Evolutionary conservation across 805 yeast genomes (phyloP).

Genomic region (Candida palmyrensis): DNA sequence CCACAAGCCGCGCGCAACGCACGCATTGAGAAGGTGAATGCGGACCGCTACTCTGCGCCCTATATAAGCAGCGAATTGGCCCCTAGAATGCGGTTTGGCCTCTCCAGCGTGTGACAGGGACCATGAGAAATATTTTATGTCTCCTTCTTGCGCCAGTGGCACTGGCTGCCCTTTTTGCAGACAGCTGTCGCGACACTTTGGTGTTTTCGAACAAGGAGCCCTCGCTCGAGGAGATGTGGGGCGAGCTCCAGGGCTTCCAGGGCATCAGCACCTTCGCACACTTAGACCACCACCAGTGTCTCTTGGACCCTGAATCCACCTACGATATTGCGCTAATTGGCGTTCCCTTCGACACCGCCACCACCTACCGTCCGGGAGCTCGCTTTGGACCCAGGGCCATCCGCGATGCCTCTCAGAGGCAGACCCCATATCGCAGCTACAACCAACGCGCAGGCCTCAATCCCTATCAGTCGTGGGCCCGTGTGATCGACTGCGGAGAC

Average conservation of each 20-base stretch:
- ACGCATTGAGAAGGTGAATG: no score
- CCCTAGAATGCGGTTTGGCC: no score
- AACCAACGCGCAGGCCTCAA: slow-evolving; percentile 58
- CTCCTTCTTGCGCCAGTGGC: neutral
- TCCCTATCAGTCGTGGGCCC: slow-evolving; percentile 48
- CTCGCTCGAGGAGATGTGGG: slow-evolving; percentile 61
- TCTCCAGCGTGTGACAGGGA: no score
- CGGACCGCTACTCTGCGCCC: no score
- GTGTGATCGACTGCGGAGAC: slow-evolving; percentile 51
- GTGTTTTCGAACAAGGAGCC: slow-evolving; percentile 25
- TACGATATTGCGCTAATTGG: slow-evolving; percentile 76
- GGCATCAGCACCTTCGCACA: slow-evolving; percentile 75
- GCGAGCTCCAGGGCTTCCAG: slow-evolving; percentile 65
- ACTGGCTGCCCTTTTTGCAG: no score
- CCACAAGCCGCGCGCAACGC: no score
- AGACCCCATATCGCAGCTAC: slow-evolving; percentile 62
- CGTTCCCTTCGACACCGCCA: slow-evolving; percentile 81
- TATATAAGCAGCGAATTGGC: no score
- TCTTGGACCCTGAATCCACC: slow-evolving; percentile 37
- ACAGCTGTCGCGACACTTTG: no score
- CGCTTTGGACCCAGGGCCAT: slow-evolving; percentile 78
- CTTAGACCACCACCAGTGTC: slow-evolving; percentile 54
- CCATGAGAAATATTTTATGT: no score
- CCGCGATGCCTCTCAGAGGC: slow-evolving; percentile 66
- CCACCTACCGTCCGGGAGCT: slow-evolving; percentile 75